Evolutionary conservation across 2,329 filamentous ascomycete genomes (phyloP).

Genomic region (Aspergillus thermomutatus): DNA sequence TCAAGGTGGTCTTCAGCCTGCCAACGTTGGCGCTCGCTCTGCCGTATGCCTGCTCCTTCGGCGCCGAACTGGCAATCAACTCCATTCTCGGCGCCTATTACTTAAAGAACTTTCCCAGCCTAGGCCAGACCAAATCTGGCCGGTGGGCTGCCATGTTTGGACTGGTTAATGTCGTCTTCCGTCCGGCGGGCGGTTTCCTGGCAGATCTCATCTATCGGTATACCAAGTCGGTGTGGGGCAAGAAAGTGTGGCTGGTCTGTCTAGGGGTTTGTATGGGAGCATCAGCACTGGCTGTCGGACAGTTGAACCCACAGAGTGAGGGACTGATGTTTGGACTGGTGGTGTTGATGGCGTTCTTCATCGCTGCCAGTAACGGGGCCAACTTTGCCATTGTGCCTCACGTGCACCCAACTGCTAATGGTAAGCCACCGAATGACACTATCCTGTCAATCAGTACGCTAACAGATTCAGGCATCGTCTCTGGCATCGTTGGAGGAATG

Average conservation of each 20-base stretch:
- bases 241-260: constrained; percentile 60
- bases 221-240: constrained; percentile 56
- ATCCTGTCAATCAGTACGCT: background rate
- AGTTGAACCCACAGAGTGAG: constrained; percentile 58
- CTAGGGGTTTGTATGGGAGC: constrained; percentile 56
- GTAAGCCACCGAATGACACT: constrained; percentile 39
- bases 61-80: constrained; percentile 60
- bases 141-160: constrained; percentile 56
- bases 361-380: constrained; percentile 80
- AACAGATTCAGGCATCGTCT: constrained; percentile 52
- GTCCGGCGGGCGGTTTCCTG: constrained; percentile 49
- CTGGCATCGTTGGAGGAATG: constrained; percentile 71
- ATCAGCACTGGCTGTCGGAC: constrained; percentile 60
- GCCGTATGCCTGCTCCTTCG: constrained; percentile 60
- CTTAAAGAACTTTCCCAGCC: constrained; percentile 51
- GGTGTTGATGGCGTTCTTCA: constrained; percentile 73
- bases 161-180: constrained; percentile 49
- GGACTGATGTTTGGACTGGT: constrained; percentile 72
- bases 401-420: constrained; percentile 78
- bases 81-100: constrained; percentile 60
- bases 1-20: constrained; percentile 62
- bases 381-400: constrained; percentile 87
- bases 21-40: constrained; percentile 52
- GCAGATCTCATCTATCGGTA: constrained; percentile 54
- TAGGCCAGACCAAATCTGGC: constrained; percentile 54